Evolutionary conservation across 192 early-diverging fungal species (phyloP).

Genomic region (Mycoemilia scoparia): DNA sequence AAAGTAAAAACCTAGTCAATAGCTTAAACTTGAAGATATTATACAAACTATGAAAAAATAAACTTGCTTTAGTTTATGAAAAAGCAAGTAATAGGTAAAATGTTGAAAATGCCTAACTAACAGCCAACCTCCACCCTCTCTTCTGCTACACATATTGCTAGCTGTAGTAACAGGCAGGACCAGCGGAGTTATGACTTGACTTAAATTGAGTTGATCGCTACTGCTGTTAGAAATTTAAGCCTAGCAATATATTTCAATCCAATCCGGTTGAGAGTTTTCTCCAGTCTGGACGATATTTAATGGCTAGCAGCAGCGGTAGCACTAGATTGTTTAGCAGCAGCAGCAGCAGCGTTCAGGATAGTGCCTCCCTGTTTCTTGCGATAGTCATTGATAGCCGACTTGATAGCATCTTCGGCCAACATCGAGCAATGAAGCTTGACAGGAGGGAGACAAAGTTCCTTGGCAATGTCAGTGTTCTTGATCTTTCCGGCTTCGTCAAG

Average conservation of each 20-base stretch:
- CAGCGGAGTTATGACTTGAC: not conserved
- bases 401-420: slow-evolving; percentile 98
- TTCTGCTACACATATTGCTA: too few relatives aligned
- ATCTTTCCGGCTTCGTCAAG: slow-evolving; percentile 79
- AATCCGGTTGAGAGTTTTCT: not conserved
- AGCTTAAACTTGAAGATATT: not conserved
- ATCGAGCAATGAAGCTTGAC: slow-evolving; percentile 98
- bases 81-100: not conserved
- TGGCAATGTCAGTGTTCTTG: slow-evolving; percentile 94
- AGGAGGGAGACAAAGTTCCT: slow-evolving; percentile 84
- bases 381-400: slow-evolving; percentile 95
- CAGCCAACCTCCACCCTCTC: too few relatives aligned
- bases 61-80: not conserved
- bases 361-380: slow-evolving; percentile 53
- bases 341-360: slow-evolving; percentile 3
- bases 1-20: not conserved
- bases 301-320: slow-evolving; percentile 2
- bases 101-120: too few relatives aligned
- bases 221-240: not conserved
- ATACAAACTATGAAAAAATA: not conserved
- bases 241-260: not conserved
- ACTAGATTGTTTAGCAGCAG: not conserved
- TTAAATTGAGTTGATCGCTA: not conserved
- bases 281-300: too few relatives aligned
- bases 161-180: not conserved